Conservation (phyloP, 2,329 filamentous ascomycete species). For the Neofusicoccum umdonicola region DNA sequence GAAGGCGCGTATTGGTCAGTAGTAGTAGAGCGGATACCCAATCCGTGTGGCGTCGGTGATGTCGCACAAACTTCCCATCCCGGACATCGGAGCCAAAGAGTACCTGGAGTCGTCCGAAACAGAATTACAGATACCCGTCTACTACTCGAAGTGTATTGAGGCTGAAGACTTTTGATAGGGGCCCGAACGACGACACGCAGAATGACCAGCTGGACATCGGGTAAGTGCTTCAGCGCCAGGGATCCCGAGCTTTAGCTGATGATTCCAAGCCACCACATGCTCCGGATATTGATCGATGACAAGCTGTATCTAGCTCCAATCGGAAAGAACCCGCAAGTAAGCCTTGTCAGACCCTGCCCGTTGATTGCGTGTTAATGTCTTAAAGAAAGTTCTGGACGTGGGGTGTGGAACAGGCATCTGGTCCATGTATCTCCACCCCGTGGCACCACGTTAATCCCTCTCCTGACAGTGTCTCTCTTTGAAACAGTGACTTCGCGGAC, state of each 20-base stretch:
- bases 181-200: constrained; percentile 28
- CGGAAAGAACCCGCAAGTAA: constrained; percentile 20
- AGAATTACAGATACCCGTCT: no score
- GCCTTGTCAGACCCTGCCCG: constrained; percentile 15
- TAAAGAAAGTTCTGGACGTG: constrained; percentile 39
- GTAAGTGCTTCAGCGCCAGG: background rate
- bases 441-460: background rate
- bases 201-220: constrained; percentile 10
- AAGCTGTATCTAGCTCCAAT: constrained; percentile 27
- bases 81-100: no score
- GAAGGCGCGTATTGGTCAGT: constrained; percentile 4
- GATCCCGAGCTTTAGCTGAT: background rate
- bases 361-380: background rate
- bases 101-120: no score
- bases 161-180: constrained; percentile 4
- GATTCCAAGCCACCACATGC: constrained; percentile 26
- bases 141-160: background rate
- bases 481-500: constrained; percentile 34
- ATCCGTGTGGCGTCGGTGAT: no score
- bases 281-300: constrained; percentile 25
- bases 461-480: constrained; percentile 33
- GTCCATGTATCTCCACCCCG: constrained; percentile 33
- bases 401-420: constrained; percentile 46
- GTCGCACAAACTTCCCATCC: no score
- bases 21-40: background rate